Percentiles rank a stretch among this genome's conserved stretches.
Conservation (phyloP, 345 rosid species). For the Corymbia maculata region DNA sequence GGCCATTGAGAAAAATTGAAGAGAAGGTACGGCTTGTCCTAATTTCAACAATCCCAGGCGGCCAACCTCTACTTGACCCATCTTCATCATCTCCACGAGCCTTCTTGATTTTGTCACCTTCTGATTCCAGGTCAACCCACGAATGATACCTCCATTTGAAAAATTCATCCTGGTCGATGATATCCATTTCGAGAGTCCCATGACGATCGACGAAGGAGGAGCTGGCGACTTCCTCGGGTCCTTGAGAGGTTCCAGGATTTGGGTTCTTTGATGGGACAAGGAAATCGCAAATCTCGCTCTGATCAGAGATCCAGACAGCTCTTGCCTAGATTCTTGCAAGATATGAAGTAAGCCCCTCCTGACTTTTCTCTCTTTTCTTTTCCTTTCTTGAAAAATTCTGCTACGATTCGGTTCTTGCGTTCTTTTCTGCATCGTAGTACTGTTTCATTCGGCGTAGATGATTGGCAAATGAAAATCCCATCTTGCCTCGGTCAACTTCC, state of each 20-base stretch:
- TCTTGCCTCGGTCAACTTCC: background rate
- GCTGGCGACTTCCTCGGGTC: conserved; percentile 3
- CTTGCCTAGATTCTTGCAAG: conserved; percentile 21
- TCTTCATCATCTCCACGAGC: background rate
- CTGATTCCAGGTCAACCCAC: background rate
- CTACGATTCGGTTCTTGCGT: background rate
- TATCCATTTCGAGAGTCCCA: background rate
- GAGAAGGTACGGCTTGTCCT: background rate
- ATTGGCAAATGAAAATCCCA: background rate
- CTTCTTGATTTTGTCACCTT: background rate
- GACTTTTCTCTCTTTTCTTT: background rate
- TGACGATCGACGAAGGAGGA: background rate
- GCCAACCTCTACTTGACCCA: background rate
- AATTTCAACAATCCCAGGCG: background rate
- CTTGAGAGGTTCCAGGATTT: background rate
- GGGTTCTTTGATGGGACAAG: conserved; percentile 24
- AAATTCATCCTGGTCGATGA: background rate
- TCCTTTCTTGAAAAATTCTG: background rate
- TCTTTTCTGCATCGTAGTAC: background rate
- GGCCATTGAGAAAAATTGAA: background rate
- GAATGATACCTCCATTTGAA: background rate
- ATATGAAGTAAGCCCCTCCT: conserved; percentile 42
- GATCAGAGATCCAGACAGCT: conserved; percentile 23
- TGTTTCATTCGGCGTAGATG: background rate
- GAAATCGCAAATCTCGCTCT: conserved; percentile 15